Evolutionary conservation across 2,329 filamentous ascomycete species (phyloP).

Genomic region (Pestalotiopsis sp.): DNA sequence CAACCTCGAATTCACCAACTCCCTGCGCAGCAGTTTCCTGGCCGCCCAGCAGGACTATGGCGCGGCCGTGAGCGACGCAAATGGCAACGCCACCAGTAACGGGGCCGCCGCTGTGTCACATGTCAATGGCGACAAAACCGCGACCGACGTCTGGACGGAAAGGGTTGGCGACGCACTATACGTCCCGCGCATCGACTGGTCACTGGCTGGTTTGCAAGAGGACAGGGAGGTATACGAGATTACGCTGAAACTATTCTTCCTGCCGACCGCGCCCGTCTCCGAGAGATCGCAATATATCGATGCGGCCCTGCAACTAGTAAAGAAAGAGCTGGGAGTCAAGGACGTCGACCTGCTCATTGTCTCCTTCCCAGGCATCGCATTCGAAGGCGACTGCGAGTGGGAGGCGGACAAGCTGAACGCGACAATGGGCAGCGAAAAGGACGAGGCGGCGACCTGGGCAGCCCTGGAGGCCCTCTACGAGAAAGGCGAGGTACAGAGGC

Average conservation of each 20-base stretch:
- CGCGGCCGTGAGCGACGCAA: conserved; percentile 25
- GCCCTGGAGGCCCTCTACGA: conserved; percentile 74
- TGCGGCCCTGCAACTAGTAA: conserved; percentile 79
- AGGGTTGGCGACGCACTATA: conserved; percentile 64
- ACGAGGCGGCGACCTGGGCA: conserved; percentile 70
- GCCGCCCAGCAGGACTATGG: conserved; percentile 69
- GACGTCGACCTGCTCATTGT: conserved; percentile 87
- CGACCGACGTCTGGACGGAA: conserved; percentile 67
- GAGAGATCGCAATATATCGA: conserved; percentile 70
- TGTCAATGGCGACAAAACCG: conserved; percentile 30
- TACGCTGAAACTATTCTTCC: conserved; percentile 92
- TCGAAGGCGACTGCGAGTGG: conserved; percentile 90
- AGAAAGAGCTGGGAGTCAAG: conserved; percentile 74
- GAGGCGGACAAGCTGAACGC: conserved; percentile 67
- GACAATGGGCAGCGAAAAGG: conserved; percentile 65
- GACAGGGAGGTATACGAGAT: conserved; percentile 88
- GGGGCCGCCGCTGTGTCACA: conserved; percentile 15
- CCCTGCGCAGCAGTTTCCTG: conserved; percentile 81
- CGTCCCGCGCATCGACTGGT: conserved; percentile 78
- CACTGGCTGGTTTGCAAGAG: conserved; percentile 72
- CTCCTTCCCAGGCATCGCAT: conserved; percentile 90
- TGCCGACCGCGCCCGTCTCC: conserved; percentile 69
- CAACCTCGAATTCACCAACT: conserved; percentile 90
- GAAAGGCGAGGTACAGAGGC: conserved; percentile 69
- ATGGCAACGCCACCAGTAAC: conserved; percentile 28